Percentiles rank a stretch among this genome's conserved stretches.
These are phyloP conservation scores for Albizia julibrissin DNA, from an alignment of 306 rosid species.

Conservation along the genomic window DNA sequence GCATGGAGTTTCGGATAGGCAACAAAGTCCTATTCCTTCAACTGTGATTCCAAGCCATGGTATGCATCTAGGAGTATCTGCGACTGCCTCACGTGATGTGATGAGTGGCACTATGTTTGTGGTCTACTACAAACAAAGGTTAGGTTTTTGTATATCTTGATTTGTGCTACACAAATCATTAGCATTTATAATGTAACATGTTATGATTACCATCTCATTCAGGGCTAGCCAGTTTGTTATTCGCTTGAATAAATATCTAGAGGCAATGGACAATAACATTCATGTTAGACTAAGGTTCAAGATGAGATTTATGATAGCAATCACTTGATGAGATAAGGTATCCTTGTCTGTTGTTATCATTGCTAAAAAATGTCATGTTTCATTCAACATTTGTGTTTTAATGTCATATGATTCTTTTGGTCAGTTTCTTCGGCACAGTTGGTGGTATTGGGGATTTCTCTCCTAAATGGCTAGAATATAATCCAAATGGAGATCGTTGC, in stretches of 20 bases:
- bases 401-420: constrained; percentile 17
- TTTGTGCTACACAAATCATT: background rate
- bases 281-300: constrained; percentile 75
- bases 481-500: constrained; percentile 71
- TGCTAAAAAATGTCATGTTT: constrained; percentile 1
- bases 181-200: constrained; percentile 1
- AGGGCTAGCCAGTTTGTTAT: no score
- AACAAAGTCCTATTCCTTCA: no score
- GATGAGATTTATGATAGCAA: constrained; percentile 80
- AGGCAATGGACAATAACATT: constrained; percentile 49
- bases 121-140: constrained; percentile 88
- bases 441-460: constrained; percentile 70
- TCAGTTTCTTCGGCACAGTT: constrained; percentile 76
- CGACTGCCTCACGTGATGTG: constrained; percentile 75
- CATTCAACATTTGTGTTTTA: background rate
- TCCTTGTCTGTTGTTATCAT: background rate
- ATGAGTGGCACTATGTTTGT: constrained; percentile 56
- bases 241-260: constrained; percentile 57
- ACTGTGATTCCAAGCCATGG: constrained; percentile 73
- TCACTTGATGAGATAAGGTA: constrained; percentile 69
- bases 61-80: constrained; percentile 89
- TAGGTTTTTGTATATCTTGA: constrained; percentile 1
- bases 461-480: constrained; percentile 51
- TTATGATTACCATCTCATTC: constrained; percentile 26
- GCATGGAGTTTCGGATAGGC: background rate